Percentiles rank a stretch among this genome's conserved stretches.
Conservation (phyloP, 495 filamentous ascomycete species). For the Alectoria sarmentosa region DNA sequence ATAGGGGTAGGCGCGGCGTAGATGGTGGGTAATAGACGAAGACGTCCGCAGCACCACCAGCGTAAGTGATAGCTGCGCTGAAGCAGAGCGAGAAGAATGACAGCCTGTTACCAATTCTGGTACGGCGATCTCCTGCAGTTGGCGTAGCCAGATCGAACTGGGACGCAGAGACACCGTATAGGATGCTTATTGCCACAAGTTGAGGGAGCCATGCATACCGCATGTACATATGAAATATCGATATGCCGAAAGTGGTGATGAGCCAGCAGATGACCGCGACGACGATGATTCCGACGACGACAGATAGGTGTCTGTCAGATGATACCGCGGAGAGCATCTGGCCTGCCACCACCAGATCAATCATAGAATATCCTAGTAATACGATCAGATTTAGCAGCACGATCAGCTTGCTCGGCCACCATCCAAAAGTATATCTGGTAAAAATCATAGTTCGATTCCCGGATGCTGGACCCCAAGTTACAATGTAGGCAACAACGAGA, state of each 20-base stretch:
- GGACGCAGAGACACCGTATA: conserved; percentile 58
- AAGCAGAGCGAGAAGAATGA: conserved; percentile 65
- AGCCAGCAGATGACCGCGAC: conserved; percentile 58
- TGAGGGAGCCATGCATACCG: conserved; percentile 66
- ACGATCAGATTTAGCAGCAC: conserved; percentile 65
- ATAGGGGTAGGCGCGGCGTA: conserved; percentile 33
- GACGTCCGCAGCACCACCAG: conserved; percentile 53
- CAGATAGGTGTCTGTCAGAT: conserved; percentile 49
- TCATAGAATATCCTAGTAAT: conserved; percentile 63
- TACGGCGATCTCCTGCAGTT: conserved; percentile 44
- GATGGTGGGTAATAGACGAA: conserved; percentile 59
- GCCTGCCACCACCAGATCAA: conserved; percentile 64
- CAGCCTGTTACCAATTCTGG: conserved; percentile 50
- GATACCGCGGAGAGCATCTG: conserved; percentile 71
- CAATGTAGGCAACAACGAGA: conserved; percentile 56
- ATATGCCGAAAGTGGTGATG: conserved; percentile 67
- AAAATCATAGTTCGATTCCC: conserved; percentile 65
- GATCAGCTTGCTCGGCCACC: conserved; percentile 71
- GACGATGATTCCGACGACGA: conserved; percentile 63
- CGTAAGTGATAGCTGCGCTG: conserved; percentile 56
- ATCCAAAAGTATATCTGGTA: conserved; percentile 68
- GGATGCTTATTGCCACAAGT: conserved; percentile 55
- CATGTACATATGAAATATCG: conserved; percentile 65
- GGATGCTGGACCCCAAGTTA: conserved; percentile 63
- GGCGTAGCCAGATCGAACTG: conserved; percentile 52